Evolutionary conservation across 164 flowering plant genomes (phyloP).

Genomic region (Piper longum): DNA sequence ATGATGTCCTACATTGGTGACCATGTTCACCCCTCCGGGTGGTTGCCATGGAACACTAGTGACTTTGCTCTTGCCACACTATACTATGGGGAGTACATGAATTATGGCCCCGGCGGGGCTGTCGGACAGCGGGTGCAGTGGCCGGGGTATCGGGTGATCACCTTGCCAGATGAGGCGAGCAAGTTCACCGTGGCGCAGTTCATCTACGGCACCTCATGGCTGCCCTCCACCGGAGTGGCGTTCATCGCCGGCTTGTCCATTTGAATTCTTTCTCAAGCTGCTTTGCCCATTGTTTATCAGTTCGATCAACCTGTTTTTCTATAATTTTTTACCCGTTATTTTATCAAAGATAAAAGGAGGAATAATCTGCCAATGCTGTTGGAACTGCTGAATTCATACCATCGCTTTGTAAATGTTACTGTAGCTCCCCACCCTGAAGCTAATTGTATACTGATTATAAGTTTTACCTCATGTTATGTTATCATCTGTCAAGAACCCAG

Average conservation of each 20-base stretch:
- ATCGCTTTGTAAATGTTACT: background rate
- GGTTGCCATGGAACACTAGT: constrained; percentile 75
- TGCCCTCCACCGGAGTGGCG: constrained; percentile 87
- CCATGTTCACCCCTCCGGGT: constrained; percentile 66
- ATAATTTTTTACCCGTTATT: too few species aligned
- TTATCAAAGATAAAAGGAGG: background rate
- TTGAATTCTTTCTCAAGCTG: constrained; percentile 10
- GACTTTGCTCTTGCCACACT: constrained; percentile 60
- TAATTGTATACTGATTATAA: background rate
- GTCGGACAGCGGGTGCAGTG: constrained; percentile 60
- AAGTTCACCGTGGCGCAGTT: constrained; percentile 75
- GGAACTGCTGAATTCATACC: background rate
- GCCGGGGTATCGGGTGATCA: constrained; percentile 78
- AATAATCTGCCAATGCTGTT: background rate
- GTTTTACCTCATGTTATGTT: background rate
- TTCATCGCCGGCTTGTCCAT: constrained; percentile 56
- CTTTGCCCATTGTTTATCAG: background rate
- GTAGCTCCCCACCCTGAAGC: background rate
- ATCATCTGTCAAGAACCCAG: too few species aligned
- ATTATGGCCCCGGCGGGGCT: constrained; percentile 73
- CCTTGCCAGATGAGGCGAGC: constrained; percentile 43
- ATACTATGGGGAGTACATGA: constrained; percentile 92
- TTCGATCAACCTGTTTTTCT: too few species aligned
- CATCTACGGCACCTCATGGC: constrained; percentile 79
- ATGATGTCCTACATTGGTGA: constrained; percentile 67